A percentile compares a stretch with the other conserved stretches of the same genome.
Conservation (phyloP, 2,329 filamentous ascomycete genomes). For the Stagonosporopsis cucurbitacearum region DNA sequence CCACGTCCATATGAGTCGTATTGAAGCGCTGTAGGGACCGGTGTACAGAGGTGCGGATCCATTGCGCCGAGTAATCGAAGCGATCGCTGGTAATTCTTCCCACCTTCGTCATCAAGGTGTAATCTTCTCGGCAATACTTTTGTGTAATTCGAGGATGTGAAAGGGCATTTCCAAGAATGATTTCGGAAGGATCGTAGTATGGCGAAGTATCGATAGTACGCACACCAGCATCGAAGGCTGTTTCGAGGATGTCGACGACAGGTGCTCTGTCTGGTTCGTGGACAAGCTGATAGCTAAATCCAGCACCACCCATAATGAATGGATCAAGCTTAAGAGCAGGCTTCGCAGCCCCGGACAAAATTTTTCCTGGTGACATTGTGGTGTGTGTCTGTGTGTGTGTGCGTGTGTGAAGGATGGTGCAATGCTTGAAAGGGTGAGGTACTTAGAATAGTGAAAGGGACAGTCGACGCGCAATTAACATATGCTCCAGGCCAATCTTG, state of each 20-base stretch:
- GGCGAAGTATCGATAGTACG: slow-evolving; percentile 6
- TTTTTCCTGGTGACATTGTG: not conserved
- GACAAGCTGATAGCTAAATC: slow-evolving; percentile 4
- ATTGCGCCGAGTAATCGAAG: slow-evolving; percentile 2
- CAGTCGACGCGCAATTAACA: not conserved
- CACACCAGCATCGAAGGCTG: not conserved
- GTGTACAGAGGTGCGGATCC: slow-evolving; percentile 2
- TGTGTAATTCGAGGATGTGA: not conserved
- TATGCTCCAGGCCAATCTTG: not conserved
- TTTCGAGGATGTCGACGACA: slow-evolving; percentile 1
- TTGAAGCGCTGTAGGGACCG: slow-evolving; percentile 1
- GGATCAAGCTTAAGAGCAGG: not conserved
- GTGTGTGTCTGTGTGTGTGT: not conserved
- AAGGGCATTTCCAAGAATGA: slow-evolving; percentile 1
- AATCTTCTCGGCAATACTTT: slow-evolving; percentile 1
- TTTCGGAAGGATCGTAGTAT: slow-evolving; percentile 5
- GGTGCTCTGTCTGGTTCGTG: slow-evolving; percentile 1
- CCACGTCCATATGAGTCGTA: slow-evolving; percentile 1
- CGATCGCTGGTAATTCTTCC: slow-evolving; percentile 1
- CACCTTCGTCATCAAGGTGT: slow-evolving; percentile 5
- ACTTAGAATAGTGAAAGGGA: not conserved
- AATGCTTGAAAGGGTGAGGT: too few relatives aligned
- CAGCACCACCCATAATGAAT: slow-evolving; percentile 5
- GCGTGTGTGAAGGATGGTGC: not conserved
- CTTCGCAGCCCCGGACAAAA: not conserved